A percentile compares a stretch with the other conserved stretches of the same genome.
phyloP scores from a whole-genome alignment of 345 rosid genomes.

The Syzygium grande region DNA sequence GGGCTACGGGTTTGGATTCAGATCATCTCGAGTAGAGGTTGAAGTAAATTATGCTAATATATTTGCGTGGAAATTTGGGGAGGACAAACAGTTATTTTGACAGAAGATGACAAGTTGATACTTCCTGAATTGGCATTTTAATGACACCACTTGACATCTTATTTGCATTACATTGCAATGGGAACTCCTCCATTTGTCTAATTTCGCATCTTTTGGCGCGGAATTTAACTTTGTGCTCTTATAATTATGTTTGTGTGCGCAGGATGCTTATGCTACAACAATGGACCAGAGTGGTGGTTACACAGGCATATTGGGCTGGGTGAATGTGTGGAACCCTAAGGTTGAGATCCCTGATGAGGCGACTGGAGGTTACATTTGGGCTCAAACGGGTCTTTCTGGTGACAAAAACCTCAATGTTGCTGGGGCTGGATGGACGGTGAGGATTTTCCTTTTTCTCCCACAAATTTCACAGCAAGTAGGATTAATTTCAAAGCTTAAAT shows the following conservation, averaged over 20 bases:
- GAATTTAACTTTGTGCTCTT: not conserved
- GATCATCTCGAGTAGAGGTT: not conserved
- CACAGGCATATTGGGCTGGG: not conserved
- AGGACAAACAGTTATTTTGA: not conserved
- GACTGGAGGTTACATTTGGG: not conserved
- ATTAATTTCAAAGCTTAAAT: not conserved
- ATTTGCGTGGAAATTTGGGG: accelerated
- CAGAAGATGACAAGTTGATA: not conserved
- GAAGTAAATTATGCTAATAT: not conserved
- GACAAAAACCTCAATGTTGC: not conserved
- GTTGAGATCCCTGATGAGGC: not conserved
- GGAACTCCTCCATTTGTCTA: not conserved
- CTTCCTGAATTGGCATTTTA: not conserved
- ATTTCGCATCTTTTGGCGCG: not conserved
- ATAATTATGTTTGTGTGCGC: not conserved
- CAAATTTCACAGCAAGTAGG: not conserved
- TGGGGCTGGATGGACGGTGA: not conserved
- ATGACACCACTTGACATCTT: not conserved
- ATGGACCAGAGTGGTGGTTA: not conserved
- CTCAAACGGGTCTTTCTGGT: not conserved
- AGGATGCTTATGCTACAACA: not conserved
- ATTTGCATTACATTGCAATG: accelerated
- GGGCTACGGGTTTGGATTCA: not conserved
- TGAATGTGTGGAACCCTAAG: not conserved
- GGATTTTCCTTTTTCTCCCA: not conserved